Evolutionary conservation across 2,329 filamentous ascomycete species (phyloP).

Genomic region (Malbranchea zuffiana): DNA sequence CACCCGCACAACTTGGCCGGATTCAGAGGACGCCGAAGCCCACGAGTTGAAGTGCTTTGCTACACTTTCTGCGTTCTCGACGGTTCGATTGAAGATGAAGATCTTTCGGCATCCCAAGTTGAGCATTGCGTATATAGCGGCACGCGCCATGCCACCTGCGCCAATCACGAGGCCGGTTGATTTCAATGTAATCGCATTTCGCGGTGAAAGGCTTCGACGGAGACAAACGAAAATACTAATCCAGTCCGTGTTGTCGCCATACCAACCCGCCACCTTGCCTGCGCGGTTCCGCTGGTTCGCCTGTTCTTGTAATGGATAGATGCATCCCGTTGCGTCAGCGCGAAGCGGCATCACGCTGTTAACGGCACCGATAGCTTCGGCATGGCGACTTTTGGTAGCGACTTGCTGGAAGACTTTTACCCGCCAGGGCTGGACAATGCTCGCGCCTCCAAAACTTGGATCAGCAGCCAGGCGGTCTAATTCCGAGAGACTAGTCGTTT

Average conservation of each 20-base stretch:
- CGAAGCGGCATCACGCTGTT: slow-evolving; percentile 67
- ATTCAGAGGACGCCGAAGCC: slow-evolving; percentile 1
- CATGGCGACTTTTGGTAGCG: slow-evolving; percentile 58
- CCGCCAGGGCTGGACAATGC: slow-evolving; percentile 63
- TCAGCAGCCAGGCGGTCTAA: slow-evolving; percentile 55
- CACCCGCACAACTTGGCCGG: slow-evolving; percentile 17
- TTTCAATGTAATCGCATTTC: slow-evolving; percentile 47
- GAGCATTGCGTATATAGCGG: slow-evolving; percentile 32
- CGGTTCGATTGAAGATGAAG: slow-evolving; percentile 30
- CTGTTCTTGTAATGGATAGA: slow-evolving; percentile 4
- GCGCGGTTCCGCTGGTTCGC: slow-evolving; percentile 46
- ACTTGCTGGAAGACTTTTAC: slow-evolving; percentile 57
- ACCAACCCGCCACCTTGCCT: slow-evolving; percentile 57
- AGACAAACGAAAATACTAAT: slow-evolving; percentile 66
- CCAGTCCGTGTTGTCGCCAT: slow-evolving; percentile 75
- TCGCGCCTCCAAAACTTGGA: slow-evolving; percentile 59
- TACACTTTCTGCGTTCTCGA: slow-evolving; percentile 26
- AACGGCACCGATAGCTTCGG: slow-evolving; percentile 62
- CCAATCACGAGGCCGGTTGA: slow-evolving; percentile 52
- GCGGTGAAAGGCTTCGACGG: slow-evolving; percentile 59
- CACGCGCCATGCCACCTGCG: slow-evolving; percentile 42
- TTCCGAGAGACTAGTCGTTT: slow-evolving; percentile 51
- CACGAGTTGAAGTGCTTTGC: slow-evolving; percentile 29
- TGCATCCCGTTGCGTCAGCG: slow-evolving; percentile 2
- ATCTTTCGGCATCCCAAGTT: slow-evolving; percentile 30